A percentile compares a stretch with the other conserved stretches of the same genome.
Conservation (phyloP, 179 eudicot species). For the Patellifolia procumbens region DNA sequence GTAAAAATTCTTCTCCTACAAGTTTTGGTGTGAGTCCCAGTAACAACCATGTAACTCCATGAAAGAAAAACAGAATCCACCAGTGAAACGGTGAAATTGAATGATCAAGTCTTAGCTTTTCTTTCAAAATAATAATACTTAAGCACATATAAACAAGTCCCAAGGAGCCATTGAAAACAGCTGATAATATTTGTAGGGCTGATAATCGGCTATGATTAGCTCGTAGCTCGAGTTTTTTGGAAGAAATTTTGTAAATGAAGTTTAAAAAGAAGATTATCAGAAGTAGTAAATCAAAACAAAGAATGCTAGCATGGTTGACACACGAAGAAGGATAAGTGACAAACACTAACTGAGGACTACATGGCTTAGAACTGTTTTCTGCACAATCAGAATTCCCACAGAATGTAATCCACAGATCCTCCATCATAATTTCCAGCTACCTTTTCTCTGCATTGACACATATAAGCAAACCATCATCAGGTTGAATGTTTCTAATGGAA, state of each 20-base stretch:
- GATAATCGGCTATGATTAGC: conserved; percentile 41
- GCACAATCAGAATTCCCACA: conserved; percentile 7
- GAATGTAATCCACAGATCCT: conserved; percentile 7
- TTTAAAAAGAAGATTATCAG: conserved; percentile 38
- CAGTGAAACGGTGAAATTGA: conserved; percentile 48
- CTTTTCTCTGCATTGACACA: too few relatives aligned
- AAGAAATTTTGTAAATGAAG: conserved; percentile 32
- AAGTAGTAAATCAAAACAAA: conserved; percentile 28
- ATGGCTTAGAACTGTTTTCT: conserved; percentile 3
- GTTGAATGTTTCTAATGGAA: too few relatives aligned
- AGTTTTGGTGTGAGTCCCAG: conserved; percentile 53
- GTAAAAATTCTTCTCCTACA: conserved; percentile 32
- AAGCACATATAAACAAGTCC: conserved; percentile 52
- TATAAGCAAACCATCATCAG: too few relatives aligned
- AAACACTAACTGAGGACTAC: conserved; percentile 1
- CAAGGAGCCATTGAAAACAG: conserved; percentile 51
- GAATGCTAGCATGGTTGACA: conserved; percentile 9
- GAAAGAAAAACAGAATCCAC: conserved; percentile 50
- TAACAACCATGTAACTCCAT: conserved; percentile 61
- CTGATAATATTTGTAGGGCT: conserved; percentile 36
- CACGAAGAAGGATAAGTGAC: too few relatives aligned
- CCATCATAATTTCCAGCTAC: too few relatives aligned
- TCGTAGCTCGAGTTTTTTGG: conserved; percentile 26
- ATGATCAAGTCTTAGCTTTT: conserved; percentile 38
- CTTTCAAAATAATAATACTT: conserved; percentile 52